Evolutionary conservation across 106 monocot species (phyloP).

Genomic region (Dioscorea alata): DNA sequence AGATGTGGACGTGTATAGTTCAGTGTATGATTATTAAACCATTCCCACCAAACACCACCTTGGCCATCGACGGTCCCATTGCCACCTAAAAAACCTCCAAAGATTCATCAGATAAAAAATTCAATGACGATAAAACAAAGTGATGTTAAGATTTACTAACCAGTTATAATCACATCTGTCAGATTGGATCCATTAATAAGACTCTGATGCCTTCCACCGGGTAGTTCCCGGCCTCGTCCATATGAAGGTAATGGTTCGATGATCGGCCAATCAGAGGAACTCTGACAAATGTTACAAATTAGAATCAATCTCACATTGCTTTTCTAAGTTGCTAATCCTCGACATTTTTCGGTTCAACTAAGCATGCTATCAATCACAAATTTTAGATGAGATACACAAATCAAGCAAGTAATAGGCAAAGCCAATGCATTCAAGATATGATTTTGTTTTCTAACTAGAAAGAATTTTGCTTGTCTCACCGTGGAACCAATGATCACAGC

Average conservation of each 20-base stretch:
- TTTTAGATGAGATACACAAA: no score
- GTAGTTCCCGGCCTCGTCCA: conserved; percentile 74
- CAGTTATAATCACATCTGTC: conserved; percentile 75
- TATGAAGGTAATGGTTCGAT: conserved; percentile 71
- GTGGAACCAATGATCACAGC: conserved; percentile 63
- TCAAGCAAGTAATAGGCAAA: no score
- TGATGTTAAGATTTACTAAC: conserved; percentile 7
- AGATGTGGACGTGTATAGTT: conserved; percentile 68
- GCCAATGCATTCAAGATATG: no score
- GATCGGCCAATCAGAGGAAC: conserved; percentile 58
- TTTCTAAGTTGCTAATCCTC: no score
- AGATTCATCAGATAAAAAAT: not conserved
- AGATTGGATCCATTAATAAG: conserved; percentile 67
- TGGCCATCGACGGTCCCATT: conserved; percentile 96
- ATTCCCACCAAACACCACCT: conserved; percentile 89
- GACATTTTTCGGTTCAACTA: no score
- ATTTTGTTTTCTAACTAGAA: no score
- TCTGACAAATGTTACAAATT: conserved; percentile 24
- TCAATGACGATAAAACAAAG: no score
- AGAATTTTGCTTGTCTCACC: conserved; percentile 19
- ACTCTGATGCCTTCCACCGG: conserved; percentile 72
- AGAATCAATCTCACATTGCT: no score
- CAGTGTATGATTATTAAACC: conserved; percentile 73
- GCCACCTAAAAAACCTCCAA: conserved; percentile 29
- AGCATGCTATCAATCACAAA: no score